Percentiles rank a stretch among this genome's conserved stretches.
Evolutionary conservation across 2,329 filamentous ascomycete genomes (phyloP).

Genomic region (Cercospora sp.): DNA sequence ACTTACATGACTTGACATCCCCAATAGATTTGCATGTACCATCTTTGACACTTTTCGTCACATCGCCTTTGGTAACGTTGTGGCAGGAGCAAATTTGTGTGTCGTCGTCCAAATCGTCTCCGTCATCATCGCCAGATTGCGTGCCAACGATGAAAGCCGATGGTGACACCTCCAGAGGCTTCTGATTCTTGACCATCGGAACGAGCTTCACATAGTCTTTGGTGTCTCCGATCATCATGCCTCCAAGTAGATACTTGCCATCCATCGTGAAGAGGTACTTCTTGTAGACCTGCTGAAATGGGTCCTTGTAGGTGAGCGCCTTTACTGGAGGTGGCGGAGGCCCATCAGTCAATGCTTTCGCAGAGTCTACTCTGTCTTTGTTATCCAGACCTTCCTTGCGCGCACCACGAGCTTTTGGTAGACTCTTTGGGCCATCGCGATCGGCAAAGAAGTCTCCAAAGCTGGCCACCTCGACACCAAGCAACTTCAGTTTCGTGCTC

Average conservation of each 20-base stretch:
- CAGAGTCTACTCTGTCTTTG: conserved; percentile 45
- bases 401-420: conserved; percentile 61
- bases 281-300: conserved; percentile 86
- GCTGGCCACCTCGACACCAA: conserved; percentile 87
- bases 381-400: conserved; percentile 48
- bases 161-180: conserved; percentile 73
- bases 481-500: conserved; percentile 86
- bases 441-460: conserved; percentile 95
- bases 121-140: conserved; percentile 73
- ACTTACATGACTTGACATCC: conserved; percentile 73
- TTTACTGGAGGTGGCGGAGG: conserved; percentile 67
- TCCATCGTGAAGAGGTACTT: conserved; percentile 90
- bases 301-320: conserved; percentile 83
- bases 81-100: conserved; percentile 91
- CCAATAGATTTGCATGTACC: conserved; percentile 79
- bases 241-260: conserved; percentile 86
- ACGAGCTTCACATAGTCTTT: conserved; percentile 88
- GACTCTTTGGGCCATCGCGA: conserved; percentile 72
- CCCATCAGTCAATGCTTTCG: conserved; percentile 56
- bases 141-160: conserved; percentile 81
- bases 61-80: conserved; percentile 84
- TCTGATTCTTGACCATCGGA: conserved; percentile 81
- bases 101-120: conserved; percentile 77
- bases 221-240: conserved; percentile 96
- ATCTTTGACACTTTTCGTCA: conserved; percentile 70